Base-by-base conservation (phyloP, 2,329 filamentous ascomycete genomes). In the Fusarium sp. region DNA sequence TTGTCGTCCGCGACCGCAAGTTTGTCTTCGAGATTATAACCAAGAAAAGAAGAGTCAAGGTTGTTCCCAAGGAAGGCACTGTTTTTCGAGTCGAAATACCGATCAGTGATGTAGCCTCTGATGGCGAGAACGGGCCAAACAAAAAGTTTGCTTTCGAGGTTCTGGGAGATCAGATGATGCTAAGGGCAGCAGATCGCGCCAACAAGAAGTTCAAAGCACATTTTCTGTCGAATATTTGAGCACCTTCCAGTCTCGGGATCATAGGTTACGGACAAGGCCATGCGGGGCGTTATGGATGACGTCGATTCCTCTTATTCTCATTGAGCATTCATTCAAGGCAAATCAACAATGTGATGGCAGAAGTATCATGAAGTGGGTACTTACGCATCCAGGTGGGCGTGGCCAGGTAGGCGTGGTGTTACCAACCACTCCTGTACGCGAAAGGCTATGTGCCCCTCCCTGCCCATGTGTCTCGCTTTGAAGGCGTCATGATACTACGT, bases 121-220 rank as follows among this genome's bases (percentile, higher is more conserved):
- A 48, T 11, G 73, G 57, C 18, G 78, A 73, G 70, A 44, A 67
- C 65, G 21, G 63, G 29, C 31, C 67, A 46, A 74, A 57, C 44
- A 73, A 77, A 55, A 77, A 39, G 23, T 85, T 98, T 77, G 87
- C 91, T 1, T 96, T 98, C 76, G 95, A 98, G 80, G 85, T 98
- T 4, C 88, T 95, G 72, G 96, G 96, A 6, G 92, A 94, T 76
- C 94, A 97, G 79, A 95, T 98, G 78, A 90, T 94, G 85, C 90
- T 91, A 73, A 88, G 94, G 16, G 91, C 95, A 5, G 90, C 92
- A 21, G 95, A 98, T 79, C 86, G 96, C 27, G 94, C 94, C 54
- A 97, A 93, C 77, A 94, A 90, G 83, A 98, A 97, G 83, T 97
- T 97, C 83, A 97, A 96, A 83, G 87, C 89, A 79, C 94, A 95